A percentile compares a stretch with the other conserved stretches of the same genome.
Evolutionary conservation across 2,329 filamentous ascomycete genomes (phyloP).

Genomic region (Exophiala lecanii-corni): DNA sequence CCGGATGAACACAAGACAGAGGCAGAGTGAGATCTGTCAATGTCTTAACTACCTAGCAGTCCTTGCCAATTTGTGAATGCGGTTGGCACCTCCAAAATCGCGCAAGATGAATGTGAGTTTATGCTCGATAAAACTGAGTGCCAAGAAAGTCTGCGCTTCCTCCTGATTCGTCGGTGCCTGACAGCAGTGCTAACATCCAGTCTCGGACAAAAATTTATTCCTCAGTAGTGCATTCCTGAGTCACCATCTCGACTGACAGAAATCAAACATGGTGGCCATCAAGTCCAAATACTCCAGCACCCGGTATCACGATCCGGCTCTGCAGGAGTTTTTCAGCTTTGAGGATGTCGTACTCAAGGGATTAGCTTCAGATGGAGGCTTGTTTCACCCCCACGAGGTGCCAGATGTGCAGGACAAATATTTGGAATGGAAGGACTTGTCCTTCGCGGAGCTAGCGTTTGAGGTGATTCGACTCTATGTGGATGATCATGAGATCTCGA

Average conservation of each 20-base stretch:
- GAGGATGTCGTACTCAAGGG: conserved; percentile 89
- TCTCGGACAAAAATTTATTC: no score
- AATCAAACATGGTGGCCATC: conserved; percentile 13
- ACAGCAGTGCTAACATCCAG: no score
- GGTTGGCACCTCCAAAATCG: no score
- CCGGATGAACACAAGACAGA: no score
- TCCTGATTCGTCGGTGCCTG: no score
- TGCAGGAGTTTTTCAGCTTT: conserved; percentile 65
- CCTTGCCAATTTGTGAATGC: no score
- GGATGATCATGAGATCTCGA: conserved; percentile 74
- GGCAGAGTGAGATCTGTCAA: no score
- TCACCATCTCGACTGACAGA: not conserved
- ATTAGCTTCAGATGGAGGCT: conserved; percentile 77
- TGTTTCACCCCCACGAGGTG: conserved; percentile 83
- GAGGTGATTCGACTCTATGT: conserved; percentile 86
- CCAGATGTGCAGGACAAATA: conserved; percentile 60
- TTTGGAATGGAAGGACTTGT: conserved; percentile 71
- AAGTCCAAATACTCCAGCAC: conserved; percentile 22
- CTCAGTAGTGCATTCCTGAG: no score
- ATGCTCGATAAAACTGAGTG: no score
- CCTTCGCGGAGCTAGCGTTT: conserved; percentile 76
- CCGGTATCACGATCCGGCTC: conserved; percentile 15
- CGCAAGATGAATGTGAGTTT: no score
- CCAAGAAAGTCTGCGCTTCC: no score
- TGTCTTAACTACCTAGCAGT: no score